A percentile compares a stretch with the other conserved stretches of the same genome.
Evolutionary conservation across 129 eudicot genomes (phyloP).

Genomic region (Flaveria robusta): DNA sequence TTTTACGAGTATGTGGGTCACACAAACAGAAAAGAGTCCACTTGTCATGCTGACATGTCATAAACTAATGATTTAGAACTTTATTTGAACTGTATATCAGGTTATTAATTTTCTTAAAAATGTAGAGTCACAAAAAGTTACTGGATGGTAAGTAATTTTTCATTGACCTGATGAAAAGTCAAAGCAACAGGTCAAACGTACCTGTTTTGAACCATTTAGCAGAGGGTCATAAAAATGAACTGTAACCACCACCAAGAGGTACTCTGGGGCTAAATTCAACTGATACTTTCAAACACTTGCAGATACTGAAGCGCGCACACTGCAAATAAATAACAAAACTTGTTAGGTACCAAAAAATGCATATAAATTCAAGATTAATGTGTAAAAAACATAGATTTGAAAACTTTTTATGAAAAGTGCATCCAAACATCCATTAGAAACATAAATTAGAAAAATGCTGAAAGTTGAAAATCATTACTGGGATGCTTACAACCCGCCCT

Average conservation of each 20-base stretch:
- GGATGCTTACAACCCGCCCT: constrained; percentile 64
- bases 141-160: neutral
- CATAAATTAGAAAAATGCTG: too few species aligned
- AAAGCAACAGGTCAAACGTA: constrained; percentile 4
- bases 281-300: constrained; percentile 57
- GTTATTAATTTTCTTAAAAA: too few species aligned
- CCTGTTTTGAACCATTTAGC: neutral
- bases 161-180: constrained; percentile 14
- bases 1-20: constrained; percentile 8
- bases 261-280: constrained; percentile 63
- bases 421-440: too few species aligned
- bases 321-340: constrained; percentile 30
- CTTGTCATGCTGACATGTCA: constrained; percentile 9
- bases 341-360: neutral
- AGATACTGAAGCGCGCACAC: constrained; percentile 61
- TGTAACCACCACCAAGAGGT: constrained; percentile 84
- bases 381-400: neutral
- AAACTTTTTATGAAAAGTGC: neutral
- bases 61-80: neutral
- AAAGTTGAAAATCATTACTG: constrained; percentile 42
- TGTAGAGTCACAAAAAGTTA: neutral
- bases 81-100: neutral
- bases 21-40: neutral
- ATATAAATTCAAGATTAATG: neutral
- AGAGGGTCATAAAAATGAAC: constrained; percentile 55